Percentiles rank a stretch among this genome's conserved stretches.
phyloP scores from a whole-genome alignment of 2,329 filamentous ascomycete genomes.

The Cadophora luteo-olivacea region DNA sequence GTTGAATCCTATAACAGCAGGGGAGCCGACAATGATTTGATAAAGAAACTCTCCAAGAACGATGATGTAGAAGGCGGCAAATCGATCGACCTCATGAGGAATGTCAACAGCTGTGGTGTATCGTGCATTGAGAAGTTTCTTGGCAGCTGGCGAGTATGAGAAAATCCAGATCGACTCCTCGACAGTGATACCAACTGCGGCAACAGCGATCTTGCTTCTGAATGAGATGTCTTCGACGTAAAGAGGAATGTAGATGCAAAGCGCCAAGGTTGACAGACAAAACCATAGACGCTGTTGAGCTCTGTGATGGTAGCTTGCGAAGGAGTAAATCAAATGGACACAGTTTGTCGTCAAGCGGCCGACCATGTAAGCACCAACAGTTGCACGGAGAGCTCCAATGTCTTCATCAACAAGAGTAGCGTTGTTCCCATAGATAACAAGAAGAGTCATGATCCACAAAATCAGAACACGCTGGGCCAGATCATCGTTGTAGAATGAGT shows the following conservation, averaged over 20 bases:
- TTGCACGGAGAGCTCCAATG: slow-evolving; percentile 52
- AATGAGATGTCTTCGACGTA: slow-evolving; percentile 51
- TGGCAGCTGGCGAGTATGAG: slow-evolving; percentile 52
- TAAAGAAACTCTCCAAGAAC: slow-evolving; percentile 59
- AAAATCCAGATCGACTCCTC: slow-evolving; percentile 54
- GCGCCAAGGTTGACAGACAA: slow-evolving; percentile 49
- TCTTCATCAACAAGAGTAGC: slow-evolving; percentile 52
- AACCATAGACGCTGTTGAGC: slow-evolving; percentile 53
- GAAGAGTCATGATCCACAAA: slow-evolving; percentile 57
- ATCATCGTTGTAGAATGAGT: slow-evolving; percentile 59
- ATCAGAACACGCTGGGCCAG: slow-evolving; percentile 54
- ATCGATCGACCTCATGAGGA: slow-evolving; percentile 56
- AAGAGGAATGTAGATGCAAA: slow-evolving; percentile 52
- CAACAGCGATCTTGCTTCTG: slow-evolving; percentile 50
- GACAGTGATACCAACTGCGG: slow-evolving; percentile 50
- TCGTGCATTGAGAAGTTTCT: slow-evolving; percentile 49
- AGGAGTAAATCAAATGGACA: slow-evolving; percentile 48
- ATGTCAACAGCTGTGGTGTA: slow-evolving; percentile 58
- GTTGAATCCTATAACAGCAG: slow-evolving; percentile 53
- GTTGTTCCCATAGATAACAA: slow-evolving; percentile 57
- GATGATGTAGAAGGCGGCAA: slow-evolving; percentile 59
- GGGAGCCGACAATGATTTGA: slow-evolving; percentile 54
- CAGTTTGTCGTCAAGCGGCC: slow-evolving; percentile 52
- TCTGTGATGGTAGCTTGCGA: slow-evolving; percentile 55
- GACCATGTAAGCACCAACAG: slow-evolving; percentile 54